Evolutionary conservation across 2,329 filamentous ascomycete genomes (phyloP).

Genomic region (Talaromyces atroroseus): DNA sequence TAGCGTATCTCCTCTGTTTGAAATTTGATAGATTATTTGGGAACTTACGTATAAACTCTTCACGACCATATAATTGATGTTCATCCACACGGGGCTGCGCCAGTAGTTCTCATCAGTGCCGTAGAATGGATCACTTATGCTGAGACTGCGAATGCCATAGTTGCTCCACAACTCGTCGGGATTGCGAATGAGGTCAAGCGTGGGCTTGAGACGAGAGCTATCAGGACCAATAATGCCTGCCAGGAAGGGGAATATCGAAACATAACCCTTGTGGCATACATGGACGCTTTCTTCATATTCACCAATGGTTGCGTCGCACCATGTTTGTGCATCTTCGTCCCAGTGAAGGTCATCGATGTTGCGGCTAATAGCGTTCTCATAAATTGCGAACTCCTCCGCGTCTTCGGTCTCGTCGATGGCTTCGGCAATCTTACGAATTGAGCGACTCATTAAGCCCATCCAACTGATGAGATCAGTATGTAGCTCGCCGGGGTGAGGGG

Average conservation of each 20-base stretch:
- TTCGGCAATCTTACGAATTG: conserved; percentile 73
- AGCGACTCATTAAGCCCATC: conserved; percentile 93
- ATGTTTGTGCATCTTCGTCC: conserved; percentile 72
- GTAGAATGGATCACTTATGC: conserved; percentile 75
- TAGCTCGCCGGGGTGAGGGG: conserved; percentile 90
- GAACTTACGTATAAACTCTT: conserved; percentile 71
- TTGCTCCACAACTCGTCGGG: conserved; percentile 85
- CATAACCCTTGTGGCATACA: conserved; percentile 95
- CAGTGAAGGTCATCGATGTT: conserved; percentile 95
- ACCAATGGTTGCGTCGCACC: conserved; percentile 92
- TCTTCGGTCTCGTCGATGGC: conserved; percentile 74
- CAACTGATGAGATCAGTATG: conserved; percentile 93
- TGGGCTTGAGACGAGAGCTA: conserved; percentile 65
- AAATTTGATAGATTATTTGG: neutral
- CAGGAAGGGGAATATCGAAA: conserved; percentile 88
- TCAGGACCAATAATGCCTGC: conserved; percentile 71
- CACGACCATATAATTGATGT: conserved; percentile 87
- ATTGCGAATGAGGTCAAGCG: conserved; percentile 73
- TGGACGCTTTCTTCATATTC: conserved; percentile 85
- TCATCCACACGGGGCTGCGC: conserved; percentile 91
- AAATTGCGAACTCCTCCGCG: conserved; percentile 63
- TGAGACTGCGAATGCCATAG: conserved; percentile 83
- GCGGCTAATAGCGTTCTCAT: conserved; percentile 68
- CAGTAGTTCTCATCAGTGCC: conserved; percentile 95
- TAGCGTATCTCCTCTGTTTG: neutral